Evolutionary conservation across 2,329 filamentous ascomycete species (phyloP).

Genomic region (Xylaria digitata): DNA sequence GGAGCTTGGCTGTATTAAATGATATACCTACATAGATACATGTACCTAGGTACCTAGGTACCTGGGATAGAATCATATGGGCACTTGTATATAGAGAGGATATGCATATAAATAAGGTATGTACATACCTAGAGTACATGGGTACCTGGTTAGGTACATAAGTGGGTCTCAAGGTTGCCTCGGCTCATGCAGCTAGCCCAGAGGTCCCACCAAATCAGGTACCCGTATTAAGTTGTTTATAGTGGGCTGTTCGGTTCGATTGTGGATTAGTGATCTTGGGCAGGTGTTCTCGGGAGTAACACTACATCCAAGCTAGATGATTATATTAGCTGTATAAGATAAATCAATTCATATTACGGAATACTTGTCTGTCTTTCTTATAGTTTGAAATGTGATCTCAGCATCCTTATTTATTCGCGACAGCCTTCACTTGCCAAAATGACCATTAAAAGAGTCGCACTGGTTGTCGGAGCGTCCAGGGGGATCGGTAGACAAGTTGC

Average conservation of each 20-base stretch:
- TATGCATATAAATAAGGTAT: neutral
- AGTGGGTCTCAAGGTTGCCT: slow-evolving; percentile 7
- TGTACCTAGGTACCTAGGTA: no score
- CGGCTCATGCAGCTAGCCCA: neutral
- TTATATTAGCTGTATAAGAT: slow-evolving; percentile 1
- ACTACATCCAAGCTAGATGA: neutral
- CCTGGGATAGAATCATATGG: neutral
- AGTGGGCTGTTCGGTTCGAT: neutral
- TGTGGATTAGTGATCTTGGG: slow-evolving; percentile 7
- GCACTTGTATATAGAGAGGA: neutral
- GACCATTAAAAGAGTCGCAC: slow-evolving; percentile 65
- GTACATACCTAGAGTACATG: neutral
- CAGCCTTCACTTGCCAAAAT: slow-evolving; percentile 20
- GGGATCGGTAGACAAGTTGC: slow-evolving; percentile 86
- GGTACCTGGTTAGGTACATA: neutral
- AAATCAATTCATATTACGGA: neutral
- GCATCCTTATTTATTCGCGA: neutral
- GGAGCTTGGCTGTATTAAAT: slow-evolving; percentile 48
- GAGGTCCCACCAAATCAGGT: neutral
- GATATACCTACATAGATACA: no score
- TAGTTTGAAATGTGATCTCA: slow-evolving; percentile 8
- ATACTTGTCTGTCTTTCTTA: neutral
- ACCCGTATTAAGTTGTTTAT: neutral
- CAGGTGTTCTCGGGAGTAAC: neutral
- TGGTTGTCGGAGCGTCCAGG: slow-evolving; percentile 80